A percentile compares a stretch with the other conserved stretches of the same genome.
Evolutionary conservation across 208 protist species (phyloP).

Genomic region (Tritrichomonas musculus): DNA sequence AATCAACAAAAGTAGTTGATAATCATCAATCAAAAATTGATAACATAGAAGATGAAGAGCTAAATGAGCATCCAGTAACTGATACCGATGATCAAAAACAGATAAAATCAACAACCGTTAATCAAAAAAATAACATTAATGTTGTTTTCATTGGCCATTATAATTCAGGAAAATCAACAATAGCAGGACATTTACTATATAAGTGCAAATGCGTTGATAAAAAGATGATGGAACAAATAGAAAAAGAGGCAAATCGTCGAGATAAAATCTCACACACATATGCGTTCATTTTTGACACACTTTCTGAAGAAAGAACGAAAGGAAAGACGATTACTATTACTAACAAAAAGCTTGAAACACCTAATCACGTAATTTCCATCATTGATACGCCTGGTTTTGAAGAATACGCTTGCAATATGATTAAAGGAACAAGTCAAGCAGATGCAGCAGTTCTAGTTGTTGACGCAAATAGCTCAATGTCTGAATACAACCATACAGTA

Average conservation of each 20-base stretch:
- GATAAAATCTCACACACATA: background rate
- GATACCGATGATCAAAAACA: no score
- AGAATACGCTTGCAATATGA: background rate
- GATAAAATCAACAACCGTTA: no score
- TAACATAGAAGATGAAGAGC: no score
- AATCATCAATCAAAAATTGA: no score
- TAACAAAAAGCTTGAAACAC: constrained; percentile 75
- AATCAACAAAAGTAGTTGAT: no score
- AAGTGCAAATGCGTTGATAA: background rate
- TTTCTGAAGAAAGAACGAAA: constrained; percentile 83
- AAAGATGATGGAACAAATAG: background rate
- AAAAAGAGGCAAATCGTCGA: no score
- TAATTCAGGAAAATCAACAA: background rate
- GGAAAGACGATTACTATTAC: constrained; percentile 93
- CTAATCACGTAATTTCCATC: background rate
- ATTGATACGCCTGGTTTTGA: background rate
- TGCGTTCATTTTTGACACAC: constrained; percentile 76
- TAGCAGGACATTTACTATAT: background rate
- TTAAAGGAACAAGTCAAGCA: background rate
- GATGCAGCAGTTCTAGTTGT: background rate
- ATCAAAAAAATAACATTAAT: no score
- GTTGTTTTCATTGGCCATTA: background rate
- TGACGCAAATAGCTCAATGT: background rate
- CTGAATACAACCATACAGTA: background rate
- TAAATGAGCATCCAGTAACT: no score